Evolutionary conservation across 768 basidiomycete genomes (phyloP).

Genomic region (Trametes punicea): DNA sequence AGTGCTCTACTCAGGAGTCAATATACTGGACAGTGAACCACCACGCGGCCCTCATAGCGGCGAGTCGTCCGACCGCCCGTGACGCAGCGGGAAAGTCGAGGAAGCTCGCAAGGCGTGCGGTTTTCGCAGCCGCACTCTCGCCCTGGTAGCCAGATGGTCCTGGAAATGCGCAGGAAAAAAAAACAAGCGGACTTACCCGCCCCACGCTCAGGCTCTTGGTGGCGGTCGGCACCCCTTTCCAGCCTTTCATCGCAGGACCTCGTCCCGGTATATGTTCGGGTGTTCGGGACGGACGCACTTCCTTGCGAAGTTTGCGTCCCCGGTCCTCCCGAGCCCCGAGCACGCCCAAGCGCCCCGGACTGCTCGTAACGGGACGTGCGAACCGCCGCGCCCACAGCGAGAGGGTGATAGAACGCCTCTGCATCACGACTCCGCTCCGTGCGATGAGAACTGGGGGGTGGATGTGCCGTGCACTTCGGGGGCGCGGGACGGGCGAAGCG

Average conservation of each 20-base stretch:
- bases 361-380: neutral
- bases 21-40: neutral
- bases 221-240: neutral
- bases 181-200: neutral
- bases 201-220: neutral
- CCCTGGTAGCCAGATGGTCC: neutral
- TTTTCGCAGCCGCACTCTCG: neutral
- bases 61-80: neutral
- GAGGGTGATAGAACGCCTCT: neutral
- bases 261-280: constrained; percentile 8
- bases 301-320: no score
- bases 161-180: neutral
- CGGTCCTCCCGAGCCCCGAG: neutral
- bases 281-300: constrained; percentile 7
- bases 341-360: neutral
- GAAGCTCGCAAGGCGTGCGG: neutral
- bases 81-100: neutral
- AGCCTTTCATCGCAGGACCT: neutral
- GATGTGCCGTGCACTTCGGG: no score
- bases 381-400: neutral
- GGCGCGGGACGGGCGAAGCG: neutral
- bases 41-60: neutral
- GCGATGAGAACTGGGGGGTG: neutral
- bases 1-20: neutral
- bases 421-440: neutral